Evolutionary conservation across 176 grass and related monocot genomes (phyloP).

Genomic region (Avena eriantha): DNA sequence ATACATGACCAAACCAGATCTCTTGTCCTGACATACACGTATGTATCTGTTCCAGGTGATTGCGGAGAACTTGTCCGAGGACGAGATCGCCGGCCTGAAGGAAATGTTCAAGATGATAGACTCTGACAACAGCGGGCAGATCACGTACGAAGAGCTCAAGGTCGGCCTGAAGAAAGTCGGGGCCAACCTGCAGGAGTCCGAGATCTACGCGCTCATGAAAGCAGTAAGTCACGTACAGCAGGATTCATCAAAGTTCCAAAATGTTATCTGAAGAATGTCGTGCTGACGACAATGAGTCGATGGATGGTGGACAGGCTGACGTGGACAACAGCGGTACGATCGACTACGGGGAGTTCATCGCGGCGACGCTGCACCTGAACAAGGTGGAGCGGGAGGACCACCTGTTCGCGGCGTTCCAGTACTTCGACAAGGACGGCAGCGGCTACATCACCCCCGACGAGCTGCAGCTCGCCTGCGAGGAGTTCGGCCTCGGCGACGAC

Average conservation of each 20-base stretch:
- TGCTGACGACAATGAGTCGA: not conserved
- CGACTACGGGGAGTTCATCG: conserved; percentile 89
- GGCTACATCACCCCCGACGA: conserved; percentile 97
- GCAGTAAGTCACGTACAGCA: conserved; percentile 42
- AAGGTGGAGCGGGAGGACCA: conserved; percentile 90
- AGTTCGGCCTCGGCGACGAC: conserved; percentile 74
- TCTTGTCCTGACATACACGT: conserved; percentile 22
- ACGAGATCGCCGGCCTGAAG: conserved; percentile 85
- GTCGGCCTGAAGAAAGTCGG: conserved; percentile 70
- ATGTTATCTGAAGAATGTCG: not conserved
- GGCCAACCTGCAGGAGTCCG: conserved; percentile 78
- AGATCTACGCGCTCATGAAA: conserved; percentile 76
- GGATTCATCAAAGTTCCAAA: not conserved
- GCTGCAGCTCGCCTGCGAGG: conserved; percentile 89
- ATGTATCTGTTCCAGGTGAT: conserved; percentile 59
- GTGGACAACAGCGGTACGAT: conserved; percentile 94
- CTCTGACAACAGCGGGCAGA: conserved; percentile 76
- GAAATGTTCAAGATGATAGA: conserved; percentile 98
- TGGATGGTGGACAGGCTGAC: conserved; percentile 50
- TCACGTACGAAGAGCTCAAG: conserved; percentile 90
- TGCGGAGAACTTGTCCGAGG: conserved; percentile 77
- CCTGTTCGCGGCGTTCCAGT: conserved; percentile 91
- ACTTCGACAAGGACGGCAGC: conserved; percentile 96
- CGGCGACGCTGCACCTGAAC: conserved; percentile 90
- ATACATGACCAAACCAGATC: not conserved